phyloP scores from a whole-genome alignment of 768 basidiomycete species.

The Pisolithus albus region DNA sequence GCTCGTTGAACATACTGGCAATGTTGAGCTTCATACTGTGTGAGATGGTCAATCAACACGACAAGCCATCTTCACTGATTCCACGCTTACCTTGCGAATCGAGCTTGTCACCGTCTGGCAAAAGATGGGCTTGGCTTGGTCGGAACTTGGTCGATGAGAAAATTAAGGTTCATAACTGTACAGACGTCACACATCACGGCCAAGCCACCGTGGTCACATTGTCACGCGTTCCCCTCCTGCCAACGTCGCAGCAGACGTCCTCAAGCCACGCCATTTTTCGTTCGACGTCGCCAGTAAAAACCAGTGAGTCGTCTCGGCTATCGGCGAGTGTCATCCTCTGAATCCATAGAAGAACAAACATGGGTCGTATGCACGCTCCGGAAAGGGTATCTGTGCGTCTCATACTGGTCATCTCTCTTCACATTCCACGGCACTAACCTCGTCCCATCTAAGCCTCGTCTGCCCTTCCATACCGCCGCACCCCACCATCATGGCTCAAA shows the following conservation, averaged over 20 bases:
- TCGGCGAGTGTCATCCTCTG: constrained; percentile 9
- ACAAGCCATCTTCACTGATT: no score
- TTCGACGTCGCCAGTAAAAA: constrained; percentile 25
- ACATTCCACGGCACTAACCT: constrained; percentile 31
- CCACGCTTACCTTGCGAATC: constrained; percentile 18
- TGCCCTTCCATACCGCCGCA: constrained; percentile 93
- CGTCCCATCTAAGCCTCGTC: constrained; percentile 48
- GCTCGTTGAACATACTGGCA: constrained; percentile 52
- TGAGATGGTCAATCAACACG: not conserved
- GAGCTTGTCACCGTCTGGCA: constrained; percentile 38
- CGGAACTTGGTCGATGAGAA: constrained; percentile 18
- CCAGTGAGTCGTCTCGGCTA: constrained; percentile 28
- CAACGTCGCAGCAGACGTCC: constrained; percentile 30
- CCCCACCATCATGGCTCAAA: constrained; percentile 96
- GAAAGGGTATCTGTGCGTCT: constrained; percentile 97
- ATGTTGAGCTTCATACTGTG: constrained; percentile 94
- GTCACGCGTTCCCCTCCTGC: constrained; percentile 28
- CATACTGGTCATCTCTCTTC: constrained; percentile 4
- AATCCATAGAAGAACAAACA: constrained; percentile 37
- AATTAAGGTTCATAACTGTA: constrained; percentile 60
- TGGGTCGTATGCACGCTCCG: constrained; percentile 99
- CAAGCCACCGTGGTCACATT: constrained; percentile 22
- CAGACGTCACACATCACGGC: constrained; percentile 41
- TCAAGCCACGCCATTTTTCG: constrained; percentile 34
- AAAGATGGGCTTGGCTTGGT: constrained; percentile 29